Evolutionary conservation across 2,329 filamentous ascomycete species (phyloP).

Genomic region (Fusarium pseudoanthophilum): DNA sequence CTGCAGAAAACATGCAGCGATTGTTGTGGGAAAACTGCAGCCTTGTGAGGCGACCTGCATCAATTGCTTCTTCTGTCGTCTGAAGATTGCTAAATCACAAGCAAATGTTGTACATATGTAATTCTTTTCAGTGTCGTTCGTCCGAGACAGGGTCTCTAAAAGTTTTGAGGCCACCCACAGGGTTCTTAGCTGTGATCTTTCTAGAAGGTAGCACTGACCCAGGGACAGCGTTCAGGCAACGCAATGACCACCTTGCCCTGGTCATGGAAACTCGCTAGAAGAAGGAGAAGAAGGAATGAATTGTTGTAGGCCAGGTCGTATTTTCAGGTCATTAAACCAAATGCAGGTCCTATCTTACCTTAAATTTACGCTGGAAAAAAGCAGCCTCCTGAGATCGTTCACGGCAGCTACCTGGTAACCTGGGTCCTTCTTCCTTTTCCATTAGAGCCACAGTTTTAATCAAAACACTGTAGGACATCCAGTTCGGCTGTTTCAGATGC

Average conservation of each 20-base stretch:
- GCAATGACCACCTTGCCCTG: conserved; percentile 41
- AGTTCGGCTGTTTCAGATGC: no score
- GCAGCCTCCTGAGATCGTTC: background rate
- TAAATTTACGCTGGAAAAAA: background rate
- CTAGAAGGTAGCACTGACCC: conserved; percentile 34
- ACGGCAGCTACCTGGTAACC: background rate
- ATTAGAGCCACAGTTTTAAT: no score
- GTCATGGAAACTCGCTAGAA: conserved; percentile 46
- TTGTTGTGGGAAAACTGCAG: conserved; percentile 4
- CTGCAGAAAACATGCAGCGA: background rate
- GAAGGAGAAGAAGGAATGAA: conserved; percentile 38
- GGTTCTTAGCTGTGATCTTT: conserved; percentile 13
- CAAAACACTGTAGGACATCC: no score
- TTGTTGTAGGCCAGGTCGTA: conserved; percentile 30
- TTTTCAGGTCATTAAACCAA: conserved; percentile 25
- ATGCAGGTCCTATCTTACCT: background rate
- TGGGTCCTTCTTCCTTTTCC: background rate
- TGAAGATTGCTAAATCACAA: background rate
- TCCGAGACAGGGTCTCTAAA: background rate
- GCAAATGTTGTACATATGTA: background rate
- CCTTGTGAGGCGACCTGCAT: conserved; percentile 15
- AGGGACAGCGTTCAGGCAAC: conserved; percentile 33
- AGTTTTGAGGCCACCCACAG: conserved; percentile 8
- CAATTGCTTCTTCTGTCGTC: background rate
- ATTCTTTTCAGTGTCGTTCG: background rate